A percentile compares a stretch with the other conserved stretches of the same genome.
Evolutionary conservation across 305 asterid genomes (phyloP).

Genomic region (Rubia tinctorum): DNA sequence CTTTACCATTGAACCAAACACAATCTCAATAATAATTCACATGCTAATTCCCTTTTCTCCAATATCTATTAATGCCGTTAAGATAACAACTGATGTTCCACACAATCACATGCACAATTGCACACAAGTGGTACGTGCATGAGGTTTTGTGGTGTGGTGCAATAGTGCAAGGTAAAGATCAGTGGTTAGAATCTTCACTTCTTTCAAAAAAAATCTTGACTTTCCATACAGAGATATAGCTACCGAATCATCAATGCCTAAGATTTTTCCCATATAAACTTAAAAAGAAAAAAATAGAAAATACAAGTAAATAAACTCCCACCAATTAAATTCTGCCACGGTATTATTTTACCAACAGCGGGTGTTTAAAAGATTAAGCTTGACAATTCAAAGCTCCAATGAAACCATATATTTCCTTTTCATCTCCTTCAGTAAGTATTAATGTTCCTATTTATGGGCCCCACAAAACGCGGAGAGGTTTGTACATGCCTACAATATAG

Average conservation of each 20-base stretch:
- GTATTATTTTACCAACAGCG: too few species aligned
- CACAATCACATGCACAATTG: background rate
- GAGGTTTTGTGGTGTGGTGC: background rate
- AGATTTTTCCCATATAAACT: background rate
- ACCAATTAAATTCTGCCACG: too few species aligned
- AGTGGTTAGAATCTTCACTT: background rate
- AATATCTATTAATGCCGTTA: background rate
- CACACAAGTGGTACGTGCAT: background rate
- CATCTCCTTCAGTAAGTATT: background rate
- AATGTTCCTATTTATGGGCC: background rate
- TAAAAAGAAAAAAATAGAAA: background rate
- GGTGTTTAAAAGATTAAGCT: too few species aligned
- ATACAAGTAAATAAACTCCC: background rate
- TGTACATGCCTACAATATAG: too few species aligned
- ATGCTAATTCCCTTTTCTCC: background rate
- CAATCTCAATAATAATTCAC: too few species aligned
- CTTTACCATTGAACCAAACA: too few species aligned
- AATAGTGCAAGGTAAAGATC: background rate
- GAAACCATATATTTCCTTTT: background rate
- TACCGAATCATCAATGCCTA: background rate
- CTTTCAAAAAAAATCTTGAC: background rate
- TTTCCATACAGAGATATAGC: background rate
- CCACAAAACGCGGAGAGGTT: background rate
- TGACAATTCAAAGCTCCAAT: too few species aligned
- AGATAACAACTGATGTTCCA: background rate